Evolutionary conservation across 1,139 yeast species (phyloP).

Genomic region (Hemisphaericaspora lyxosophila): DNA sequence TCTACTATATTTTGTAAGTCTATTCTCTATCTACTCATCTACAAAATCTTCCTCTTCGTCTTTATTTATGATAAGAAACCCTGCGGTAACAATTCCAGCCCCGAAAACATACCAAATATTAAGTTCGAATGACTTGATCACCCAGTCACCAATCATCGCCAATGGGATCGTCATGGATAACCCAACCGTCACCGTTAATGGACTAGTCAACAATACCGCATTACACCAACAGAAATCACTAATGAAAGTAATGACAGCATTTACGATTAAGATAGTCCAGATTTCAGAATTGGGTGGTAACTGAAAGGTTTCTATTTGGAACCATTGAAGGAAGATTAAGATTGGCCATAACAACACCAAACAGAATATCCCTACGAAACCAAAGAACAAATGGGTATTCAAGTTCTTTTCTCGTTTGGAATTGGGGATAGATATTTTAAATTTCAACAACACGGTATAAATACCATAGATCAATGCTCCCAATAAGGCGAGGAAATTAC

Average conservation of each 20-base stretch:
- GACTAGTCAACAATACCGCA: conserved; percentile 89
- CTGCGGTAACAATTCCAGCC: conserved; percentile 73
- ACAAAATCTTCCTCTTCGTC: conserved; percentile 64
- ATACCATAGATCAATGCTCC: conserved; percentile 89
- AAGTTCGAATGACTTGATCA: conserved; percentile 64
- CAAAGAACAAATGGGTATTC: conserved; percentile 86
- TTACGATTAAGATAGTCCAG: conserved; percentile 54
- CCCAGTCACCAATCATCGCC: conserved; percentile 88
- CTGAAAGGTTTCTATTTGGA: conserved; percentile 68
- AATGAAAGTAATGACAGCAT: conserved; percentile 75
- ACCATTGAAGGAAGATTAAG: conserved; percentile 58
- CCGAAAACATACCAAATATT: conserved; percentile 70
- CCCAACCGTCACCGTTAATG: conserved; percentile 93
- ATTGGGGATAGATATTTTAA: conserved; percentile 48
- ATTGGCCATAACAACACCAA: conserved; percentile 82
- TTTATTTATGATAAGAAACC: conserved; percentile 79
- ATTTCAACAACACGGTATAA: conserved; percentile 83
- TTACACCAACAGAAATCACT: conserved; percentile 96
- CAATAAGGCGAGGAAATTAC: conserved; percentile 74
- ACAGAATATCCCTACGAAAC: conserved; percentile 89
- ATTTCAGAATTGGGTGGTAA: conserved; percentile 60
- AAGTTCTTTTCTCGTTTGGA: conserved; percentile 66
- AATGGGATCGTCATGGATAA: conserved; percentile 89
- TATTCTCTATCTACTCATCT: conserved; percentile 17
- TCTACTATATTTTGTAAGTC: no score